These are phyloP conservation scores for Fusarium sp. DNA, from an alignment of 2,329 filamentous ascomycete genomes.

Conservation along the genomic window DNA sequence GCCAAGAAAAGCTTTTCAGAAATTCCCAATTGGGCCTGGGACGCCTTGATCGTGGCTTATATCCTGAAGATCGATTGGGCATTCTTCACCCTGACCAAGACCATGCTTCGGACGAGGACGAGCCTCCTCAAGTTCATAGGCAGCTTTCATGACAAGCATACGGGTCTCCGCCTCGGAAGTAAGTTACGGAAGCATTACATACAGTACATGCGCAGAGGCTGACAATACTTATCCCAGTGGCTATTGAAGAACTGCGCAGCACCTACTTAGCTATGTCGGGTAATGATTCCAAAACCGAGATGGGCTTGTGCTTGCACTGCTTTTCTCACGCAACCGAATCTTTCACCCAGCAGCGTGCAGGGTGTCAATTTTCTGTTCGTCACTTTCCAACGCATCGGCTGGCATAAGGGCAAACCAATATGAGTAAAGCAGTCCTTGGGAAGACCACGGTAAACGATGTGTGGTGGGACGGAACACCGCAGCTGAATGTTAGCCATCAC, in stretches of 20 bases:
- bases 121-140: neutral
- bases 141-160: neutral
- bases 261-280: neutral
- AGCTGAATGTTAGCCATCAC: no score
- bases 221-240: neutral
- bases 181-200: neutral
- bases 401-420: no score
- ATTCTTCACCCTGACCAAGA: neutral
- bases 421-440: no score
- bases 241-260: neutral
- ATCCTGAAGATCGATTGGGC: neutral
- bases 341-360: neutral
- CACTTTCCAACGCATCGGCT: no score
- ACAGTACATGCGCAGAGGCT: neutral
- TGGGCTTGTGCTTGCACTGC: neutral
- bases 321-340: neutral
- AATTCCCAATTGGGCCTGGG: rapidly evolving
- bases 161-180: neutral
- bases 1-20: neutral
- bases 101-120: rapidly evolving
- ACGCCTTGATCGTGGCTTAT: neutral
- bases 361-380: no score
- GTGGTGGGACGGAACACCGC: no score
- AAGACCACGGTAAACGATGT: no score
- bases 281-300: neutral